Conservation (phyloP, 108 stramenopile genomes). For the Skeletonema grethae region DNA sequence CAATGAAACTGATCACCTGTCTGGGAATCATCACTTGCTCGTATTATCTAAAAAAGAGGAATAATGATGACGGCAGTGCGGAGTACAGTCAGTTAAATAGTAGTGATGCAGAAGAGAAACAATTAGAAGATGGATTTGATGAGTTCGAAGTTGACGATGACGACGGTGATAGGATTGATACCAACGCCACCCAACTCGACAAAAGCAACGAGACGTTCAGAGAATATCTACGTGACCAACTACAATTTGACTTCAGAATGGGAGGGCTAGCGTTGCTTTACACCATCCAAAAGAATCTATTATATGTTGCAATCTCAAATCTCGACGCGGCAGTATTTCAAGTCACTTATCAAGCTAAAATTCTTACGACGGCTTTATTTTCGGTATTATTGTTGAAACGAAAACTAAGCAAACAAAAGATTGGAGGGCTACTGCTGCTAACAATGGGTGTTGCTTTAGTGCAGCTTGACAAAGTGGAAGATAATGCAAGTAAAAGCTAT, state of each 20-base stretch:
- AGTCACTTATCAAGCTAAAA: constrained; percentile 98
- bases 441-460: constrained; percentile 94
- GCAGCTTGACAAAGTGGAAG: constrained; percentile 58
- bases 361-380: constrained; percentile 97
- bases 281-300: constrained; percentile 96
- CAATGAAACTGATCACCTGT: constrained; percentile 82
- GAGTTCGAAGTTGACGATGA: constrained; percentile 8
- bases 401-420: constrained; percentile 73
- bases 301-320: constrained; percentile 95
- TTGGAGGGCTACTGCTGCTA: constrained; percentile 78
- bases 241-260: constrained; percentile 54
- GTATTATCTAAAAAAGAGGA: constrained; percentile 16
- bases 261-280: constrained; percentile 89
- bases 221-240: constrained; percentile 30
- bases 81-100: constrained; percentile 27
- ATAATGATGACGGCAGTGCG: constrained; percentile 5
- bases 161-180: constrained; percentile 1
- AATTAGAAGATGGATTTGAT: neutral
- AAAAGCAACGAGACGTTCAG: constrained; percentile 12
- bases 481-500: constrained; percentile 28
- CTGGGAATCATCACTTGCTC: constrained; percentile 25
- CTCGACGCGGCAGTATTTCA: constrained; percentile 97
- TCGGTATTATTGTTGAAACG: constrained; percentile 82
- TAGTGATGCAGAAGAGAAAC: neutral
- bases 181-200: constrained; percentile 2